A percentile compares a stretch with the other conserved stretches of the same genome.
Evolutionary conservation across 2,329 filamentous ascomycete genomes (phyloP).

Genomic region (Pseudogymnoascus verrucosus): DNA sequence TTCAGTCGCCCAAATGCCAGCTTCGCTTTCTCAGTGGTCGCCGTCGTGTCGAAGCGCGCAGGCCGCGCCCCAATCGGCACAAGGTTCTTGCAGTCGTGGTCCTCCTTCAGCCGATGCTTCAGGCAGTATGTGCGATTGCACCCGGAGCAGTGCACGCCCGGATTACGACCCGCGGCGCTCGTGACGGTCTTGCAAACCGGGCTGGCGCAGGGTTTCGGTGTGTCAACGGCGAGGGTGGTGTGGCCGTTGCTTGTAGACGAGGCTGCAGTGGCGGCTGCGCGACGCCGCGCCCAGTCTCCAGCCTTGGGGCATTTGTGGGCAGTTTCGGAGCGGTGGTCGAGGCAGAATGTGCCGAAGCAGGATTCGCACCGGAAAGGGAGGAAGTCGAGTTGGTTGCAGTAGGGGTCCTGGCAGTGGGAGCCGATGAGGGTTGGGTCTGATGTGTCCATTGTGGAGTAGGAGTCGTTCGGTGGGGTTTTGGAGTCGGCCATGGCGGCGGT

Average conservation of each 20-base stretch:
- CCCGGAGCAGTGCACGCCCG: conserved; percentile 61
- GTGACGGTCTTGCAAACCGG: conserved; percentile 62
- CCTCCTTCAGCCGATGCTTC: conserved; percentile 67
- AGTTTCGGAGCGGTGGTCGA: conserved; percentile 84
- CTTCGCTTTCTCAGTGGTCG: conserved; percentile 55
- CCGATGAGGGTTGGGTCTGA: conserved; percentile 79
- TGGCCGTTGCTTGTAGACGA: conserved; percentile 41
- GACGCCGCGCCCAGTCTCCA: conserved; percentile 54
- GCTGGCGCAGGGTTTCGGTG: conserved; percentile 61
- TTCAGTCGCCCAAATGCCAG: conserved; percentile 70
- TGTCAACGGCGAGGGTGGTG: conserved; percentile 45
- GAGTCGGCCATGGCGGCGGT: conserved; percentile 44
- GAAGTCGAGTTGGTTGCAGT: conserved; percentile 94
- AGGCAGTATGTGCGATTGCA: conserved; percentile 72
- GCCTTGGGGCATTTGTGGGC: conserved; percentile 60
- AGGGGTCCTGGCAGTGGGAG: conserved; percentile 81
- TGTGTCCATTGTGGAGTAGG: conserved; percentile 65
- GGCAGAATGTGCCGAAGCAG: conserved; percentile 77
- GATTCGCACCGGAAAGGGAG: conserved; percentile 91
- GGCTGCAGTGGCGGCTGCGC: conserved; percentile 46
- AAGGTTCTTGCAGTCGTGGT: conserved; percentile 78
- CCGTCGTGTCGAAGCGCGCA: conserved; percentile 35
- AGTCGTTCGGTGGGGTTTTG: conserved; percentile 40
- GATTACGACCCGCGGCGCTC: conserved; percentile 39
- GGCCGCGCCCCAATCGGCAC: conserved; percentile 47